Evolutionary conservation across 2,329 filamentous ascomycete genomes (phyloP).

Genomic region (Penicillium vulpinum): DNA sequence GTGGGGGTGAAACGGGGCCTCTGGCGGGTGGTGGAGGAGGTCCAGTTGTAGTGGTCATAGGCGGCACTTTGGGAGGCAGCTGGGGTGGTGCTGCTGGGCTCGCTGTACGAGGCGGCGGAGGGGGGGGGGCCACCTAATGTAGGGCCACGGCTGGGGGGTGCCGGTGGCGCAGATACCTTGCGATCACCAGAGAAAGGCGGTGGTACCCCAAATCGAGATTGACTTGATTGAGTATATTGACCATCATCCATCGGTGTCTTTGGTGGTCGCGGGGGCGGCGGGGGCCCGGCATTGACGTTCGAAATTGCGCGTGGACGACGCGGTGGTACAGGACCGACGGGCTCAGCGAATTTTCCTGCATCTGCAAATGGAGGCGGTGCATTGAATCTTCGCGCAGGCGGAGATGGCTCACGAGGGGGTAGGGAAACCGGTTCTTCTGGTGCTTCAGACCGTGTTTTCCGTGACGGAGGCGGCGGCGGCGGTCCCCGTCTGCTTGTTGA

Average conservation of each 20-base stretch:
- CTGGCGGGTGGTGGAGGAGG: conserved; percentile 61
- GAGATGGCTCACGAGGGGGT: conserved; percentile 70
- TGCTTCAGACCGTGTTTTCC: conserved; percentile 46
- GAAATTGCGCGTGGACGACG: conserved; percentile 53
- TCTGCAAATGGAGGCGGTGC: conserved; percentile 87
- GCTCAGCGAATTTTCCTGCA: conserved; percentile 78
- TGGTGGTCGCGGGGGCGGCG: conserved; percentile 67
- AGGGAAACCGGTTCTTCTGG: conserved; percentile 59
- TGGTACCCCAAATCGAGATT: conserved; percentile 70
- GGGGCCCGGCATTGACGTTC: conserved; percentile 57
- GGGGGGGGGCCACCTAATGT: conserved; percentile 64
- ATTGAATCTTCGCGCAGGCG: conserved; percentile 61
- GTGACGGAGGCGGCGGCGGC: conserved; percentile 58
- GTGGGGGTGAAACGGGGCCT: conserved; percentile 49
- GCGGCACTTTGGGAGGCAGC: conserved; percentile 47
- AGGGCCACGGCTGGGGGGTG: conserved; percentile 69
- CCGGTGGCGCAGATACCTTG: conserved; percentile 65
- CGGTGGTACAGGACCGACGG: conserved; percentile 49
- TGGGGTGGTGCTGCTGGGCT: conserved; percentile 51
- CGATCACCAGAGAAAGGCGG: conserved; percentile 73
- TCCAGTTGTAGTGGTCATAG: conserved; percentile 36
- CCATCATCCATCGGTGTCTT: conserved; percentile 71
- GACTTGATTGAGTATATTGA: conserved; percentile 45
- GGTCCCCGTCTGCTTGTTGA: conserved; percentile 56
- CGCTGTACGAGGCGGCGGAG: conserved; percentile 57